Base-by-base conservation (phyloP, 2,329 filamentous ascomycete species). In the Cyanodermella asteris region DNA sequence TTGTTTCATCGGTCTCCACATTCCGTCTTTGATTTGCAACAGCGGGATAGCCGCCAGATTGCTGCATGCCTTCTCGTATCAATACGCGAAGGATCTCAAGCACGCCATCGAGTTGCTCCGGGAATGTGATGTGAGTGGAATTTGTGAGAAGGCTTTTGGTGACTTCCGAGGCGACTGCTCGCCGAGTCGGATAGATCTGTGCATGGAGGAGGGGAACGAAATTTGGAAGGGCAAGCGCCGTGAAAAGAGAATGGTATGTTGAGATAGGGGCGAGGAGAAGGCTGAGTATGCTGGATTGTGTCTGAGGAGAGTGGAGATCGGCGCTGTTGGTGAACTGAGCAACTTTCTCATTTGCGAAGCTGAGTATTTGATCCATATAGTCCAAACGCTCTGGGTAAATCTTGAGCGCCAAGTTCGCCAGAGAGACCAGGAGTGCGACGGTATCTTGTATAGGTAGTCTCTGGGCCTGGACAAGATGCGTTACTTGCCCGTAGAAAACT, bases 401-500 rank as follows among this genome's bases (percentile, higher is more conserved):
- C 46, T 91, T 94, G 32, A 97, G 61, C 7, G 90, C 81, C 28
- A 97, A 64, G 38, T 94, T 94, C 19, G 75, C 72, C 20, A 97
- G 59, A 4, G 87, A 97, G n/a, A 91, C 84, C 22, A 94, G 59
- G 20, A 97, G 56, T 7, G 82, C 87, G 38, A 91, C 87, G 11
- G 77, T 91, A 45, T 97, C 90, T 46, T 91, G 81, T 35, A 97
- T 84, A 1, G 82, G 75, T 26, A 97, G 60, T 36, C 80, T 72
- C 42, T 93, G 80, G 26, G 76, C 77, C 49, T 81, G 84, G 33
- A 94, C 82, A 25, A 97, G 58, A 40, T 84, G 82, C 43, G 90
- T 75, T 33, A 94, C 87, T 48, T 94, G 87, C 25, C 81, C 73
- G 42, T 94, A 91, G 59, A 94, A 97, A 31, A 94, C 78, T 49